Evolutionary conservation across 305 asterid species (phyloP).

Genomic region (Solanum hybrid): DNA sequence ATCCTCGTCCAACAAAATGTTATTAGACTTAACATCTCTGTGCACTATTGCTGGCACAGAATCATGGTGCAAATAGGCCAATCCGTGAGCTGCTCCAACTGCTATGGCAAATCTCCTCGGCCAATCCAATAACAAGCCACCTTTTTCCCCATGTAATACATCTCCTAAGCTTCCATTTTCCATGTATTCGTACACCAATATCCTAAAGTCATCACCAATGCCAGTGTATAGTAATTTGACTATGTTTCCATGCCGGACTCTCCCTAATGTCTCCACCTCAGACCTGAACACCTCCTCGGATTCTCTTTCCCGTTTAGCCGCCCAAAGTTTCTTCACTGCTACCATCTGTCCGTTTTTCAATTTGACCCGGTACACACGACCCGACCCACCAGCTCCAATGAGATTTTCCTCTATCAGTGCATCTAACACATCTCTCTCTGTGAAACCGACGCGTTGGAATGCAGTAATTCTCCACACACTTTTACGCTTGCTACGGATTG

Average conservation of each 20-base stretch:
- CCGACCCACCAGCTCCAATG: slow-evolving; percentile 70
- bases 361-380: slow-evolving; percentile 55
- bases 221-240: slow-evolving; percentile 62
- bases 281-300: slow-evolving; percentile 45
- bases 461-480: slow-evolving; percentile 55
- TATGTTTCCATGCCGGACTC: slow-evolving; percentile 59
- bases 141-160: slow-evolving; percentile 57
- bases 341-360: slow-evolving; percentile 46
- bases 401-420: slow-evolving; percentile 47
- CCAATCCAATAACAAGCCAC: slow-evolving; percentile 57
- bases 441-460: slow-evolving; percentile 42
- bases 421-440: slow-evolving; percentile 44
- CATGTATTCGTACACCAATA: slow-evolving; percentile 70
- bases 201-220: slow-evolving; percentile 41
- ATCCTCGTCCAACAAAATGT: slow-evolving; percentile 57
- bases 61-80: slow-evolving; percentile 83
- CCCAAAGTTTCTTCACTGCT: slow-evolving; percentile 74
- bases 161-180: slow-evolving; percentile 85
- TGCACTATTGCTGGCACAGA: slow-evolving; percentile 72
- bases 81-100: slow-evolving; percentile 70
- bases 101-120: slow-evolving; percentile 54
- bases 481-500: slow-evolving; percentile 16
- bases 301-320: slow-evolving; percentile 32
- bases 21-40: slow-evolving; percentile 64
- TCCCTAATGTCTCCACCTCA: slow-evolving; percentile 63